Base-by-base conservation (phyloP, 305 asterid species). In the Fraxinus baroniana region DNA sequence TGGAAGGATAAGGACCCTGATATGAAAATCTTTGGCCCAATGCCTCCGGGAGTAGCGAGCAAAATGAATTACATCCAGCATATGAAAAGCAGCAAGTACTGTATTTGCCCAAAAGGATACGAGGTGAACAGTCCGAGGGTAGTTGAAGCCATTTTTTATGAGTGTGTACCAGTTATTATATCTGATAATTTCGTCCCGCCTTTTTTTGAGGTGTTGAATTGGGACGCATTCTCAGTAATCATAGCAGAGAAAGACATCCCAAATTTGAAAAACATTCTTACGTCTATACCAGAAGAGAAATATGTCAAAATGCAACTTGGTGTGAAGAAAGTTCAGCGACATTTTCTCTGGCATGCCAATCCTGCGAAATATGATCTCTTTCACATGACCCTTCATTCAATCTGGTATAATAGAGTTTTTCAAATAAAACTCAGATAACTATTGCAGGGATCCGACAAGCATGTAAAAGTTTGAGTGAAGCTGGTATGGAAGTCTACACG, bases 41-140 rank as follows among this genome's bases (percentile, higher is more conserved):
- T 94, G 97, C 95, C 97, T 17, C 90, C 87, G 1, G 97, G 97
- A 1, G 93, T 93, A 10, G 92, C 91, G 7, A 93, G 96, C 93
- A 93, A 90, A 86, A 91, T 90, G 96, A 89, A 85, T 18, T 93
- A 93, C 89, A 93, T 93, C 68, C 83, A 87, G 9, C 92, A 87
- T 79, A 93, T 93, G 96, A 93, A 93, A 79, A 93, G 89, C 91
- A 91, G 94, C 89, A 91, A 87, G 35, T 93, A 89, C 85, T 93
- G 97, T 85, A 88, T 93, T 17, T 93, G 97, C 84, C 97, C 97
- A 28, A 93, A 93, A 88, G 97, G 97, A 2, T 89, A 93, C 13
- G 97, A 93, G 84, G 97, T 93, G 78, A 93, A 93, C 88, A 93
- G 97, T 85, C 97, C 97, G 2, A 86, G 97, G 85, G 90, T 93